Base-by-base conservation (phyloP, 176 grass and related monocot genomes). In the Musa beccarii region DNA sequence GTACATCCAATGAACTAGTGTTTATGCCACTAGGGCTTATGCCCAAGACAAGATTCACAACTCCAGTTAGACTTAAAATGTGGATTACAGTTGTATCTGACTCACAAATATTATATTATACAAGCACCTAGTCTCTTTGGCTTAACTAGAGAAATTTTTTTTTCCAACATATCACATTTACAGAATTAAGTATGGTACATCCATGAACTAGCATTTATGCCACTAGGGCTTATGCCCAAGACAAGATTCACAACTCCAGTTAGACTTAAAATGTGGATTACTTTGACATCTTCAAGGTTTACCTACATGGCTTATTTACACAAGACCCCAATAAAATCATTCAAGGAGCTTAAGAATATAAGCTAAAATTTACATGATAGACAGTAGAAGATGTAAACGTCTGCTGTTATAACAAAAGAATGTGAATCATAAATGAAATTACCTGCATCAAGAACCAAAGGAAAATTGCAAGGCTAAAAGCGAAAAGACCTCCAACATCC, bases 401-500 rank as follows among this genome's bases (percentile, higher is more conserved):
- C 20, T n/a, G 25, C 15, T 49, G n/a, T 49, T 22, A 54, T 14
- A 28, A 53, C 51, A 22, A 54, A 16, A 54, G 24, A 8, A 54
- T 28, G 26, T n/a, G n/a, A 22, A 51, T 23, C 15, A 22, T 29
- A 29, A 34, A 52, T 11, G 2, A 34, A 92, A 87, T 90, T 93
- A 97, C 94, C 88, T 91, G 94, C 82, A 80, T 17, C 89, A 98
- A 84, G 52, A 93, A 66, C 59, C 81, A 98, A 49, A 98, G 80
- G 81, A 89, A 98, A 80, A 98, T 80, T 65, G 72, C 88, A 70
- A 98, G 59, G 65, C 86, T 89, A 79, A 98, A 81, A 63, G 85
- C 86, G 85, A 91, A 98, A 80, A 98, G 82, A 57, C 94, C 94
- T 79, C 94, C 94, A 80, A 93, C 85, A 75, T 87, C 90, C 0